phyloP scores from a whole-genome alignment of 345 rosid species.

The Aquilaria sinensis region DNA sequence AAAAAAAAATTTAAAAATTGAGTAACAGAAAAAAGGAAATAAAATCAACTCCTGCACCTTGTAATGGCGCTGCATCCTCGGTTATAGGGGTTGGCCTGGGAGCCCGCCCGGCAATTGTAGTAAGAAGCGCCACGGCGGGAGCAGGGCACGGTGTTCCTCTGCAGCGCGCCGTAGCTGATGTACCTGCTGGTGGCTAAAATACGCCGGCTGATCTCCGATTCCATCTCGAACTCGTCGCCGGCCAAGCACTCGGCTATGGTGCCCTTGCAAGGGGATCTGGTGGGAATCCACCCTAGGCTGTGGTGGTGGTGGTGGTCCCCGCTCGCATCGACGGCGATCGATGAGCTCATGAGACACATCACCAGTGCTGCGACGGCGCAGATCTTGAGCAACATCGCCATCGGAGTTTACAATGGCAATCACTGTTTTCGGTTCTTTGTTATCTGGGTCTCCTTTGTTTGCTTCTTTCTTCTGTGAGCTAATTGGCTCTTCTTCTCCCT shows the following conservation, averaged over 20 bases:
- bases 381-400: conserved; percentile 29
- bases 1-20: background rate
- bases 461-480: background rate
- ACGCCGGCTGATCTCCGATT: conserved; percentile 76
- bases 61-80: conserved; percentile 88
- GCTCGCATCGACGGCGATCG: conserved; percentile 31
- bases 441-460: background rate
- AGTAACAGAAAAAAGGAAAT: conserved; percentile 2
- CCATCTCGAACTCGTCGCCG: conserved; percentile 68
- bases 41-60: conserved; percentile 66
- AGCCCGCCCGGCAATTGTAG: conserved; percentile 78
- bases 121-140: conserved; percentile 94
- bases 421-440: background rate
- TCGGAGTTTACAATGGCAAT: background rate
- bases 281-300: conserved; percentile 43
- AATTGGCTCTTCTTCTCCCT: background rate
- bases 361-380: conserved; percentile 24
- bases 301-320: conserved; percentile 25
- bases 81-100: conserved; percentile 75
- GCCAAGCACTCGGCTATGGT: conserved; percentile 49
- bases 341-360: conserved; percentile 14
- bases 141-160: conserved; percentile 88
- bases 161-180: conserved; percentile 91
- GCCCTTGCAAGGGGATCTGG: conserved; percentile 50
- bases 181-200: conserved; percentile 66